phyloP scores from a whole-genome alignment of 805 yeast genomes.

The Yamadazyma scolyti region DNA sequence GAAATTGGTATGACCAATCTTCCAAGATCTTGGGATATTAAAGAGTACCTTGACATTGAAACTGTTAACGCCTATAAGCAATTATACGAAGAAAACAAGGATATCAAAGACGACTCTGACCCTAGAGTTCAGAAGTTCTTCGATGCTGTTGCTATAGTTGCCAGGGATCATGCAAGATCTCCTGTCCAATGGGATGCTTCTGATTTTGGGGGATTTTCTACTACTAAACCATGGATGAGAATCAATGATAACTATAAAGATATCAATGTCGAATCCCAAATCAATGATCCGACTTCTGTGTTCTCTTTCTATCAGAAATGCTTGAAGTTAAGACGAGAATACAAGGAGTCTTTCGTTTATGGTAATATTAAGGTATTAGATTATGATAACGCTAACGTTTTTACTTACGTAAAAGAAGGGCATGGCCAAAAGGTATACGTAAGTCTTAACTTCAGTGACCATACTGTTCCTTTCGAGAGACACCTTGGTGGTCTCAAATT shows the following conservation, averaged over 20 bases:
- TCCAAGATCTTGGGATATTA: slow-evolving; percentile 42
- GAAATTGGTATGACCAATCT: slow-evolving; percentile 56
- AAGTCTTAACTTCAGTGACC: slow-evolving; percentile 41
- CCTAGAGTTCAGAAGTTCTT: slow-evolving; percentile 16
- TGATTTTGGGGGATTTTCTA: slow-evolving; percentile 45
- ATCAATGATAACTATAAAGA: slow-evolving; percentile 47
- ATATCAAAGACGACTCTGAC: slow-evolving; percentile 16
- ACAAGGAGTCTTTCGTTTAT: slow-evolving; percentile 41
- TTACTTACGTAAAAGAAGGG: slow-evolving; percentile 38
- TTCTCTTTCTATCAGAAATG: slow-evolving; percentile 44
- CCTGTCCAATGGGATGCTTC: slow-evolving; percentile 54
- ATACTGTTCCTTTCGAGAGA: slow-evolving; percentile 25
- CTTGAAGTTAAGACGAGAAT: slow-evolving; percentile 39
- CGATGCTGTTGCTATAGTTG: slow-evolving; percentile 32
- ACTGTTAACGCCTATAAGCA: slow-evolving; percentile 39
- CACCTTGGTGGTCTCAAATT: slow-evolving; percentile 25
- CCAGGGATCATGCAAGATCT: slow-evolving; percentile 53
- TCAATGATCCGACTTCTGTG: slow-evolving; percentile 43
- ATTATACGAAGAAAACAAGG: slow-evolving; percentile 17
- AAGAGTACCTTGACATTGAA: slow-evolving; percentile 50
- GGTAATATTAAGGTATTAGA: slow-evolving; percentile 46
- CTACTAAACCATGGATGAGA: slow-evolving; percentile 50
- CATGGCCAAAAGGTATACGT: slow-evolving; percentile 26
- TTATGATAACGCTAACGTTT: slow-evolving; percentile 36
- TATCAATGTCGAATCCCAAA: slow-evolving; percentile 47